Evolutionary conservation across 1,284 basidiomycete species (phyloP).

Genomic region (Ceratobasidium sp.): DNA sequence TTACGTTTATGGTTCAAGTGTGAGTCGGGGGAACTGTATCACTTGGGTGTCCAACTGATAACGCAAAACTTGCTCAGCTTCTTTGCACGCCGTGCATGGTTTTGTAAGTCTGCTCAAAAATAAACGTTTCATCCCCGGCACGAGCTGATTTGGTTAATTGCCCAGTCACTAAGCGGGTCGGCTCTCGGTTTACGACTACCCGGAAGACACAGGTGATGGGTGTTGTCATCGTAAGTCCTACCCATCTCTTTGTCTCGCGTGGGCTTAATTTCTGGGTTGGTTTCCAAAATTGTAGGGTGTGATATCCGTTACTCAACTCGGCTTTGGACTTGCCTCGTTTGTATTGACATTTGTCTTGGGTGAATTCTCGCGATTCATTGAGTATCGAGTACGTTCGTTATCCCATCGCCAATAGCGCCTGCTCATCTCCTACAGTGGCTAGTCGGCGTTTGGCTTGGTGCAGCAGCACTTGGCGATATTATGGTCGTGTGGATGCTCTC

Average conservation of each 20-base stretch:
- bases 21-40: too few relatives aligned
- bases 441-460: slow-evolving; percentile 47
- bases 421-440: slow-evolving; percentile 44
- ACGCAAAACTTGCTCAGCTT: slow-evolving; percentile 43
- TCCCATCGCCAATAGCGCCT: not conserved
- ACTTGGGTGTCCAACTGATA: not conserved
- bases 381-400: slow-evolving; percentile 39
- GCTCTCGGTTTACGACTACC: slow-evolving; percentile 42
- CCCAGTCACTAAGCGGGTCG: slow-evolving; percentile 20
- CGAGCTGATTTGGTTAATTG: not conserved
- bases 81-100: slow-evolving; percentile 49
- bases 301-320: slow-evolving; percentile 6
- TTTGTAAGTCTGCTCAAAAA: slow-evolving; percentile 41
- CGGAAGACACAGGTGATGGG: slow-evolving; percentile 47
- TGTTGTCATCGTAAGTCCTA: slow-evolving; percentile 46
- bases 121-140: not conserved
- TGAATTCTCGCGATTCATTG: slow-evolving; percentile 43
- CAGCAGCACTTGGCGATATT: slow-evolving; percentile 48
- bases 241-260: slow-evolving; percentile 31
- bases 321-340: slow-evolving; percentile 18
- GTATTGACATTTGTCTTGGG: slow-evolving; percentile 40
- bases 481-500: slow-evolving; percentile 48
- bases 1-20: slow-evolving; percentile 47
- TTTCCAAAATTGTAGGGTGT: slow-evolving; percentile 12
- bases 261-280: not conserved